Percentiles rank a stretch among this genome's conserved stretches.
phyloP scores from a whole-genome alignment of 2,329 filamentous ascomycete genomes.

The Trichoderma afroharzianum region DNA sequence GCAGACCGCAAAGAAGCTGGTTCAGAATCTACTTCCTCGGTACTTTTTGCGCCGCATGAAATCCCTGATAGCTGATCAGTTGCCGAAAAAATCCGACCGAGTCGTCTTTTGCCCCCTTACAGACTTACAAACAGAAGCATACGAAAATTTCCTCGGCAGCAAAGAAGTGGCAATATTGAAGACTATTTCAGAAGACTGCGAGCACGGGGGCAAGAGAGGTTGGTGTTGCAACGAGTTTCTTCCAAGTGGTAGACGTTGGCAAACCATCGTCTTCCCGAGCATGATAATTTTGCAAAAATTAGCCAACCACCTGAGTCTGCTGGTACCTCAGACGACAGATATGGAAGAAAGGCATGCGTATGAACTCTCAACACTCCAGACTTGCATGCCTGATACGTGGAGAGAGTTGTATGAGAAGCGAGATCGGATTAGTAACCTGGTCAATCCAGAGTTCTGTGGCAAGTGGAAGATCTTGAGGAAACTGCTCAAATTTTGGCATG shows the following conservation, averaged over 20 bases:
- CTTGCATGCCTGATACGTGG: conserved; percentile 73
- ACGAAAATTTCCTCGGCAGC: conserved; percentile 72
- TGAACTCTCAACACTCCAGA: conserved; percentile 69
- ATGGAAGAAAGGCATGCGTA: conserved; percentile 69
- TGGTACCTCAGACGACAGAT: conserved; percentile 68
- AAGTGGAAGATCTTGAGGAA: conserved; percentile 94
- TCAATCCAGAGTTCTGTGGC: conserved; percentile 88
- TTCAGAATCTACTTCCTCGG: conserved; percentile 79
- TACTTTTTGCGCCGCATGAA: conserved; percentile 95
- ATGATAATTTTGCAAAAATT: conserved; percentile 83
- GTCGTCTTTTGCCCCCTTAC: conserved; percentile 95
- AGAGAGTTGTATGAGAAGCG: conserved; percentile 67
- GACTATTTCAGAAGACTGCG: conserved; percentile 63
- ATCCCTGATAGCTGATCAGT: conserved; percentile 81
- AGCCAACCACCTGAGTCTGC: conserved; percentile 84
- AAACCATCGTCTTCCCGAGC: conserved; percentile 76
- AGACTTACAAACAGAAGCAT: conserved; percentile 73
- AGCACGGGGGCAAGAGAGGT: conserved; percentile 62
- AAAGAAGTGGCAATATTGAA: conserved; percentile 68
- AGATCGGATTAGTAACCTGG: conserved; percentile 75
- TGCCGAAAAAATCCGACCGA: conserved; percentile 90
- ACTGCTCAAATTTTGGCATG: conserved; percentile 84
- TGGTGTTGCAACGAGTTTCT: conserved; percentile 72
- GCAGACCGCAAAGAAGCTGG: conserved; percentile 77
- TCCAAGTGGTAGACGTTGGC: conserved; percentile 64